Evolutionary conservation across 164 flowering plant species (phyloP).

Genomic region (Vitis labrusca): DNA sequence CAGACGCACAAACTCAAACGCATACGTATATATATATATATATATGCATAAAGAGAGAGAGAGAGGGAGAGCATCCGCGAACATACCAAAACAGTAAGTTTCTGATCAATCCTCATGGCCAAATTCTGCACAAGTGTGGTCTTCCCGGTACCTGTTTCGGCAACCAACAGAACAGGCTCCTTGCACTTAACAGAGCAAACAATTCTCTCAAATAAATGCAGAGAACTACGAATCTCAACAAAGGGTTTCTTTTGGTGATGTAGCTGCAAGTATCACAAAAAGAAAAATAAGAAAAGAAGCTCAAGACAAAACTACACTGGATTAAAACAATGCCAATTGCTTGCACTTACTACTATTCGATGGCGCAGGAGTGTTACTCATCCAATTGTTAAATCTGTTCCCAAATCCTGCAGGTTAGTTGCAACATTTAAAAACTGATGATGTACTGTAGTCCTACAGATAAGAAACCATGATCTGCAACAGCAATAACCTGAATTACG

Average conservation of each 20-base stretch:
- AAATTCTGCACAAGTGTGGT: conserved; percentile 95
- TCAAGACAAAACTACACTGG: not conserved
- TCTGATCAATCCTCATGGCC: conserved; percentile 71
- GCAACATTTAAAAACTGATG: conserved; percentile 7
- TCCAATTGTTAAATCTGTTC: conserved; percentile 56
- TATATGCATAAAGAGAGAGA: no score
- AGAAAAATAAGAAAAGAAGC: not conserved
- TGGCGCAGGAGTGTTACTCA: conserved; percentile 43
- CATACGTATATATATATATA: no score
- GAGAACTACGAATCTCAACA: conserved; percentile 38
- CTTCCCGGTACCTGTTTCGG: conserved; percentile 99
- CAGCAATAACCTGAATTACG: conserved; percentile 53
- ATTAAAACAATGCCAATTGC: not conserved
- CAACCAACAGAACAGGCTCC: conserved; percentile 96
- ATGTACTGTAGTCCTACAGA: not conserved
- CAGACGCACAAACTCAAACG: not conserved
- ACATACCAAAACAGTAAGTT: conserved; percentile 83
- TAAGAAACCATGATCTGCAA: not conserved
- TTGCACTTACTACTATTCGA: conserved; percentile 25
- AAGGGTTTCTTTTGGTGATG: not conserved
- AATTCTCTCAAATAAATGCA: conserved; percentile 74
- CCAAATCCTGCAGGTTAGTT: conserved; percentile 41
- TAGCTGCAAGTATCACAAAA: conserved; percentile 31
- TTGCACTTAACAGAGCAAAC: conserved; percentile 82
- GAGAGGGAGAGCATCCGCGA: not conserved